Evolutionary conservation across 176 grass and related monocot species (phyloP), one percentile per base, ranked within the genome.

Genomic region (Musa beccarii): DNA sequence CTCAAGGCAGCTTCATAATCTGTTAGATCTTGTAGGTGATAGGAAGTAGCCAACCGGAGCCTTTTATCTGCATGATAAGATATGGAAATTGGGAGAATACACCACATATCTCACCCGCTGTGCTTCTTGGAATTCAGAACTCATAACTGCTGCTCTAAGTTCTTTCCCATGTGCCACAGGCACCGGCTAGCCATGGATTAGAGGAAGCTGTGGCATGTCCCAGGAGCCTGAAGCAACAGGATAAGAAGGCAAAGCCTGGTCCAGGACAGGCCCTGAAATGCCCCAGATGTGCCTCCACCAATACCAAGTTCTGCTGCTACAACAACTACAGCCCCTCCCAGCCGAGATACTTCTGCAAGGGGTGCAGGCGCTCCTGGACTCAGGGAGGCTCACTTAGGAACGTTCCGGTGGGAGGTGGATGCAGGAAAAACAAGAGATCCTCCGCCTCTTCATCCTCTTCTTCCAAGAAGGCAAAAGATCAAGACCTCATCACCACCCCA

Each of bases 301-400:
- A 74, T 53, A 74, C 72, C 20, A 74, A 74, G 72, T 74, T 74
- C 53, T 74, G 72, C 72, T 74, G 57, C 53, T 74, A 74, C 72
- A 74, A 74, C 72, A 74, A 74, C 72, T 57, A 74, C 72, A 74
- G 72, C 53, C 72, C 56, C 53, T 74, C 72, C 23, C 72, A 74
- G 23, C 72, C 72, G 8, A 72, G 79, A 65, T 80, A 80, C 69
- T 73, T 80, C 69, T 80, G 79, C 57, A 80, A 80, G 54, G 69
- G 57, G 2, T 80, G 79, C 54, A 65, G 79, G 49, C 63, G 79
- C 69, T 80, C 73, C 20, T 80, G 79, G 79, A 80, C 79, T 7
- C 69, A 80, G 16, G 79, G 79, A 1, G 79, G 79, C 12, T 80
- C 79, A 9, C 79, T 80, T 15, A 72, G 79, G 14, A 80, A 80